Conservation (phyloP, 352 stramenopile genomes). For the Aphanomyces invadans region DNA sequence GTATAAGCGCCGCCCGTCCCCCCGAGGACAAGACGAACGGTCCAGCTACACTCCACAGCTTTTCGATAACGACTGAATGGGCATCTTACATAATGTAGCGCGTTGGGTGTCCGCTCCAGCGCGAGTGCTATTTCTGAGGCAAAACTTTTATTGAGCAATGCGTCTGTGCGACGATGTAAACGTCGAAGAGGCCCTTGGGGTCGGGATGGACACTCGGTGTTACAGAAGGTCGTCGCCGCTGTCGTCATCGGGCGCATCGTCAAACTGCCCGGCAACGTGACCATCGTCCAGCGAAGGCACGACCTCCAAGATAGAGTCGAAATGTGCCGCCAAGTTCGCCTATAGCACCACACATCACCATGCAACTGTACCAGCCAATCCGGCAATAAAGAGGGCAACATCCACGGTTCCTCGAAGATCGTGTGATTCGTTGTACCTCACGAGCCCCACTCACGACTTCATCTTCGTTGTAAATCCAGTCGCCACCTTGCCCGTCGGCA, state of each 20-base stretch:
- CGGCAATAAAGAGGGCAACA: no score
- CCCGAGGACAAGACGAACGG: neutral
- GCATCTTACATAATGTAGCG: no score
- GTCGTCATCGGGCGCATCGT: constrained; percentile 55
- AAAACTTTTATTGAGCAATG: no score
- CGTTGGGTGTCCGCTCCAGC: no score
- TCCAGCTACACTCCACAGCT: neutral
- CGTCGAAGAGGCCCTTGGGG: no score
- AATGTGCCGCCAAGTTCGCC: constrained; percentile 37
- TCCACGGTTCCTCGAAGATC: no score
- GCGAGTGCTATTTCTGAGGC: no score
- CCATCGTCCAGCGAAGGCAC: constrained; percentile 39
- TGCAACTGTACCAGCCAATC: no score
- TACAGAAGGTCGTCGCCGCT: constrained; percentile 36
- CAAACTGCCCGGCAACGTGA: constrained; percentile 57
- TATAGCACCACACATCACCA: neutral
- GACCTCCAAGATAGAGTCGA: constrained; percentile 67
- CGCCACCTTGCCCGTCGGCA: constrained; percentile 32
- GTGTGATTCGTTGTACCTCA: constrained; percentile 34
- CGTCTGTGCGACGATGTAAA: no score
- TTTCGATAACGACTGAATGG: no score
- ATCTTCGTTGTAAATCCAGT: constrained; percentile 78
- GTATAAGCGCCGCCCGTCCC: constrained; percentile 38
- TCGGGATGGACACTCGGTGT: no score
- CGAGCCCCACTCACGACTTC: constrained; percentile 57